Evolutionary conservation across 2,329 filamentous ascomycete species (phyloP), one percentile per base, ranked within the genome.

Genomic region (Capronia epimyces): DNA sequence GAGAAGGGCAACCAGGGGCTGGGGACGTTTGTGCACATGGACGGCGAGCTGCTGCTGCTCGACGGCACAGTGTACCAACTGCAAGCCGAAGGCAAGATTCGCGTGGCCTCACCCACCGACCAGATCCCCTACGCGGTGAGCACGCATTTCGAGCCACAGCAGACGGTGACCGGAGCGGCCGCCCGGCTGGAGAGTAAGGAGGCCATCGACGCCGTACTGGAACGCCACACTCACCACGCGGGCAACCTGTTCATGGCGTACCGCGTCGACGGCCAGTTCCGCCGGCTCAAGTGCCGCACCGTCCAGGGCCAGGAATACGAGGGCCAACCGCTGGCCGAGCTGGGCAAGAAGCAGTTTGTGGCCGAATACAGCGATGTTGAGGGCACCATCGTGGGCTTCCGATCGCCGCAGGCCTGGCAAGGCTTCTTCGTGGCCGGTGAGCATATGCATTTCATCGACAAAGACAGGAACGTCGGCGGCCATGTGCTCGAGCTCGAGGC

Each of bases 1-100:
- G 62, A 65, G 34, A 69, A 74, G 58, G 75, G 75, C 44, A 75
- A 74, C 59, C 68, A 75, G 66, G 75, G 75, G 51, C 68, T 78
- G 8, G 75, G 75, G 51, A 72, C 73, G 27, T 76, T 73, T 54
- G 60, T 64, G 1, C 60, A 62, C 27, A 71, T 74, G 63, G 64
- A 73, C 54, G 72, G 72, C 45, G 72, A 73, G 52, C 62, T 74
- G 10, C 49, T 74, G n/a, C 63, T 72, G 31, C 59, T 74, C 7
- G 69, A 74, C 51, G 65, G 63, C 49, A 64, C 60, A 24, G 64
- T 69, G 18, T 73, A 73, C 57, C 70, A 74, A 53, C 63, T 74
- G 6, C 65, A 67, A 58, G 60, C 66, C 5, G 64, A 67, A 46
- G 68, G 67, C 44, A 59, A 63, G 13, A 62, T 69, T 1, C 60